Conservation (phyloP, 306 rosid genomes). For the Castanopsis chinensis region DNA sequence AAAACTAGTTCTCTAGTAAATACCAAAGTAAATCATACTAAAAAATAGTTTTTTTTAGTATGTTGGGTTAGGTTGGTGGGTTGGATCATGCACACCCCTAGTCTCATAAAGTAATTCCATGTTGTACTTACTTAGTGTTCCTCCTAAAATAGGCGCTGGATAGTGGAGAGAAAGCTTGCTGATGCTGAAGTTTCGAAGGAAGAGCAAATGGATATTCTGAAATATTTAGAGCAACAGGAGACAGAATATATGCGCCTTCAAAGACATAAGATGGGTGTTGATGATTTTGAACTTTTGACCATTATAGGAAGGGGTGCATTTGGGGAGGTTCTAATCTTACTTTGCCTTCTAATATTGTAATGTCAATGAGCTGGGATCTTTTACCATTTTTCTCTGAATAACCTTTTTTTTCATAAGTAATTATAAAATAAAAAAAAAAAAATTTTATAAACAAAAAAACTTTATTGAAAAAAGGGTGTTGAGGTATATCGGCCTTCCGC, state of each 20-base stretch:
- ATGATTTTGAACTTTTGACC: conserved; percentile 79
- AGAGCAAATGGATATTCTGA: conserved; percentile 71
- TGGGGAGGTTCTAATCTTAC: conserved; percentile 61
- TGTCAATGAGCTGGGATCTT: background rate
- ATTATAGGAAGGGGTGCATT: conserved; percentile 92
- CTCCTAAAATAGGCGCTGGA: conserved; percentile 56
- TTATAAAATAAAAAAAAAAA: too few relatives aligned
- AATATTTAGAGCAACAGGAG: conserved; percentile 78
- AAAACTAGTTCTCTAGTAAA: too few relatives aligned
- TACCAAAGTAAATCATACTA: too few relatives aligned
- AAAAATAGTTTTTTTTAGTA: too few relatives aligned
- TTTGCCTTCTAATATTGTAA: background rate
- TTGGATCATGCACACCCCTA: too few relatives aligned
- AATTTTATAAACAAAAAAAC: background rate
- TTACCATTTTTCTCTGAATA: background rate
- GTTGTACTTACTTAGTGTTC: background rate
- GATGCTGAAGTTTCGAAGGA: conserved; percentile 87
- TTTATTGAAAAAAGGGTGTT: background rate
- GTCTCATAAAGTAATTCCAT: background rate
- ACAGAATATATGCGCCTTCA: conserved; percentile 86
- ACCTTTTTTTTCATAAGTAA: too few relatives aligned
- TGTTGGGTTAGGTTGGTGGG: too few relatives aligned
- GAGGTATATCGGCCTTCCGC: too few relatives aligned
- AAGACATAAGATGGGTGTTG: conserved; percentile 90
- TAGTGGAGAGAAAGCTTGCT: conserved; percentile 78